These are phyloP conservation scores for Pezicula neosporulosa DNA, from an alignment of 2,329 filamentous ascomycete genomes.

Conservation along the genomic window DNA sequence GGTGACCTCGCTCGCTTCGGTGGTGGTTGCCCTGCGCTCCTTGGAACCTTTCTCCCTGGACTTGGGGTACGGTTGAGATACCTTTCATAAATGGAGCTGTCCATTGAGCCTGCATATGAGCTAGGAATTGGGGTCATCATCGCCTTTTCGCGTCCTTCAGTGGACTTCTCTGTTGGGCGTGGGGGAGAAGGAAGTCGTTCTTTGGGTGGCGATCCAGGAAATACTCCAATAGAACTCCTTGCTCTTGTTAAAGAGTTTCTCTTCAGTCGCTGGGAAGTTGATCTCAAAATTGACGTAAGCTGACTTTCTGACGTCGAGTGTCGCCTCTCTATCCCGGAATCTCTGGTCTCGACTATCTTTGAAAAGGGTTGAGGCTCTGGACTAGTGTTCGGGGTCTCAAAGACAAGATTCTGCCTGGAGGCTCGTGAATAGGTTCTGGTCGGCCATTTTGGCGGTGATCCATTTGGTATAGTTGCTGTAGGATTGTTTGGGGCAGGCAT, in stretches of 20 bases:
- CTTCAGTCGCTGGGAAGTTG: slow-evolving; percentile 22
- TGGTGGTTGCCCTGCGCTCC: not conserved
- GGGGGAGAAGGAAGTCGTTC: slow-evolving; percentile 18
- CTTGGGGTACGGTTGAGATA: slow-evolving; percentile 14
- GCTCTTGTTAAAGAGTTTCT: slow-evolving; percentile 17
- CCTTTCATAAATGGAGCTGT: slow-evolving; percentile 13
- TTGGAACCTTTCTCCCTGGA: slow-evolving; percentile 9
- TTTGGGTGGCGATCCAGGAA: slow-evolving; percentile 18
- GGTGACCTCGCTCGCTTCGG: slow-evolving; percentile 8
- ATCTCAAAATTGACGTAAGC: slow-evolving; percentile 20
- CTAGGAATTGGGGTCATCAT: not conserved
- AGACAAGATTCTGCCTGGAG: not conserved
- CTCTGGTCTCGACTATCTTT: not conserved
- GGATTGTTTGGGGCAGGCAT: slow-evolving; percentile 6
- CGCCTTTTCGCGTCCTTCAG: slow-evolving; percentile 15
- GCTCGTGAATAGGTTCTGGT: not conserved
- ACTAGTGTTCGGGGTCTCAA: not conserved
- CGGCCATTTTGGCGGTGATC: not conserved
- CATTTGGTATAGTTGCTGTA: not conserved
- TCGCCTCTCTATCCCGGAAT: not conserved
- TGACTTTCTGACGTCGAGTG: slow-evolving; percentile 19
- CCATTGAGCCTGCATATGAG: slow-evolving; percentile 8
- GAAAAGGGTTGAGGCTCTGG: not conserved
- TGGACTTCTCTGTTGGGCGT: slow-evolving; percentile 2
- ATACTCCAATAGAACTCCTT: slow-evolving; percentile 13